Evolutionary conservation across 2,329 filamentous ascomycete species (phyloP), one percentile per base, ranked within the genome.

Genomic region (Fusarium incarnatum): DNA sequence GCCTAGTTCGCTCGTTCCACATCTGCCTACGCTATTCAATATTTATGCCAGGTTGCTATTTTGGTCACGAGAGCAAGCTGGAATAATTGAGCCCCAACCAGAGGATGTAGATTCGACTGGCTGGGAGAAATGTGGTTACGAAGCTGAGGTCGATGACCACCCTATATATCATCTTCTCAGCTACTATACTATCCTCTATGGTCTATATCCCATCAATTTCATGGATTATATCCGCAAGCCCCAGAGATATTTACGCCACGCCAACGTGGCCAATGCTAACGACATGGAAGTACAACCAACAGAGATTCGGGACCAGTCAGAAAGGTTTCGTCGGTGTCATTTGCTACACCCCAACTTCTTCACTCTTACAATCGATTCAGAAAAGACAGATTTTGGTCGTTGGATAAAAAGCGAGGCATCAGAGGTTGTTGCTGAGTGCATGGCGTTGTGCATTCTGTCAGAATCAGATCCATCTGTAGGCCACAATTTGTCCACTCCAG

Each of bases 201-300:
- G 93, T 0, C 81, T 96, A 7, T 96, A 95, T 69, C 93, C 93
- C 3, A 88, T 95, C 75, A 95, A 95, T 77, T 94, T 96, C 73
- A 92, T 94, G 88, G 91, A 91, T 78, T 96, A 95, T 76, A 91
- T 96, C 67, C 88, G 92, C 60, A 95, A 95, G 75, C 92, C 93
- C 5, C 89, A 94, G 71, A 88, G 91, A 68, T 95, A 92, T 75
- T 83, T 96, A 12, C 90, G 93, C 48, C 90, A 92, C 74, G 88
- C 91, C 42, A 88, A 93, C 68, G 91, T 89, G 32, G 85, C 87
- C 7, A 88, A 90, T 50, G 87, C 89, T 2, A 91, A 94, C 68
- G 91, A 93, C 57, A 87, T 95, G 45, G 92, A 94, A 74, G 86
- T 95, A 5, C 91, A 95, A 72, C 91, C 93, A 32, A 89, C 89